Percentiles rank a stretch among this genome's conserved stretches.
phyloP scores from a whole-genome alignment of 148 eudicot genomes.

The Vaccinium vitisidaea region DNA sequence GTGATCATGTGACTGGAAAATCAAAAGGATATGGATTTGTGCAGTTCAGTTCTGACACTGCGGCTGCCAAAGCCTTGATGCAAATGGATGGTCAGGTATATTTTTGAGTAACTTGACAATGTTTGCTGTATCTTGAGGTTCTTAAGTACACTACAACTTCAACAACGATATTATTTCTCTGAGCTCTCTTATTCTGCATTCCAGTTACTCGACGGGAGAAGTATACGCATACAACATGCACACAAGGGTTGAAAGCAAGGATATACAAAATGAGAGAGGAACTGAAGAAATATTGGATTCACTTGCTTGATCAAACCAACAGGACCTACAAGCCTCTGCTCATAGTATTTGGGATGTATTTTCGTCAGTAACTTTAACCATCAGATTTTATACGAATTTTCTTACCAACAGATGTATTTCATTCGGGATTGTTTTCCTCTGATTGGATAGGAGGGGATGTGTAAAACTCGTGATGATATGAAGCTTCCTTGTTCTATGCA shows the following conservation, averaged over 20 bases:
- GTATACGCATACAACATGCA: conserved; percentile 54
- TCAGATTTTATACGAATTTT: background rate
- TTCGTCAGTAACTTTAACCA: background rate
- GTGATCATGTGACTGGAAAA: conserved; percentile 59
- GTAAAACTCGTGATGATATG: background rate
- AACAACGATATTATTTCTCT: background rate
- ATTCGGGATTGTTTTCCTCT: background rate
- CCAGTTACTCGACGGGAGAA: conserved; percentile 59
- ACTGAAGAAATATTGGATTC: background rate
- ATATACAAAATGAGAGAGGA: background rate
- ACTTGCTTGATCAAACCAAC: background rate
- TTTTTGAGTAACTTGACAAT: conserved; percentile 3
- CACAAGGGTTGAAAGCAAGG: conserved; percentile 29
- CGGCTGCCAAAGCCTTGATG: conserved; percentile 54
- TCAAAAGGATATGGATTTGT: conserved; percentile 82
- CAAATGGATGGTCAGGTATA: conserved; percentile 65
- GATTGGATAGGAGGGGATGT: background rate
- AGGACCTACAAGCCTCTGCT: background rate
- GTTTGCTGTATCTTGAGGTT: no score
- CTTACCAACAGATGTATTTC: background rate
- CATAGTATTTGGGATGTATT: background rate
- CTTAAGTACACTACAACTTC: background rate
- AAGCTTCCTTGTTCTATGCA: background rate
- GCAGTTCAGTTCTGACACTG: conserved; percentile 46
- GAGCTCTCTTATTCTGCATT: conserved; percentile 5